phyloP scores from a whole-genome alignment of 1,284 basidiomycete genomes.

The Cutaneotrichosporon sp. region DNA sequence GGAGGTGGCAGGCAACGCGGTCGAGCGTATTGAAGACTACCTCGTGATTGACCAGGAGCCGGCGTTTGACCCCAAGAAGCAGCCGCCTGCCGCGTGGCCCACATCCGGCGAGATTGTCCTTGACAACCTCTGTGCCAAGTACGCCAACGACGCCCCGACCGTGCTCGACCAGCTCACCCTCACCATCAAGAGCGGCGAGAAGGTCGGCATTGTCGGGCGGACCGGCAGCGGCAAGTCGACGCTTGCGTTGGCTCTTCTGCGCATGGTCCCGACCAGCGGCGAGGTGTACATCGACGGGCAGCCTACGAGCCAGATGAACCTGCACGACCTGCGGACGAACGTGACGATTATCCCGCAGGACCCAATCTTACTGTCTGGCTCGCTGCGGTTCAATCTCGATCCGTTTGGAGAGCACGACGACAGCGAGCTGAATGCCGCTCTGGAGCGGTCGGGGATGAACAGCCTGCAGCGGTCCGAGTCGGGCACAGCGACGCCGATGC shows the following conservation, averaged over 20 bases:
- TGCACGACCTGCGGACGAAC: constrained; percentile 56
- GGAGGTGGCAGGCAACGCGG: constrained; percentile 49
- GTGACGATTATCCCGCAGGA: constrained; percentile 58
- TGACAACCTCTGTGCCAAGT: constrained; percentile 51
- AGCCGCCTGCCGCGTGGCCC: constrained; percentile 73
- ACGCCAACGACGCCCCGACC: constrained; percentile 47
- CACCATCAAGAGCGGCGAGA: constrained; percentile 57
- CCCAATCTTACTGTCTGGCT: constrained; percentile 67
- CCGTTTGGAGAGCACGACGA: constrained; percentile 71
- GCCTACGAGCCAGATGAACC: constrained; percentile 53
- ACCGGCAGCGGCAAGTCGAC: constrained; percentile 69
- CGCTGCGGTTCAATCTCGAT: constrained; percentile 68
- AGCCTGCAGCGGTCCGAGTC: constrained; percentile 19
- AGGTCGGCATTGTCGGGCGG: constrained; percentile 62
- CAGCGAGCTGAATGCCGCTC: constrained; percentile 53
- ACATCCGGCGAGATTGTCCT: constrained; percentile 63
- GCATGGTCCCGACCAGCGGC: constrained; percentile 58
- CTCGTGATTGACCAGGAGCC: constrained; percentile 67
- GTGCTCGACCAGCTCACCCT: constrained; percentile 58
- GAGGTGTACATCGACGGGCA: constrained; percentile 49
- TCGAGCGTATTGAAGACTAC: constrained; percentile 71
- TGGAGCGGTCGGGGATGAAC: constrained; percentile 51
- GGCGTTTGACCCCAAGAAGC: constrained; percentile 51
- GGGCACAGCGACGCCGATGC: constrained; percentile 35
- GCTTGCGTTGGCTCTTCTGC: constrained; percentile 47